Conservation (phyloP, 257 asterid species). For the Datura wrightii region DNA sequence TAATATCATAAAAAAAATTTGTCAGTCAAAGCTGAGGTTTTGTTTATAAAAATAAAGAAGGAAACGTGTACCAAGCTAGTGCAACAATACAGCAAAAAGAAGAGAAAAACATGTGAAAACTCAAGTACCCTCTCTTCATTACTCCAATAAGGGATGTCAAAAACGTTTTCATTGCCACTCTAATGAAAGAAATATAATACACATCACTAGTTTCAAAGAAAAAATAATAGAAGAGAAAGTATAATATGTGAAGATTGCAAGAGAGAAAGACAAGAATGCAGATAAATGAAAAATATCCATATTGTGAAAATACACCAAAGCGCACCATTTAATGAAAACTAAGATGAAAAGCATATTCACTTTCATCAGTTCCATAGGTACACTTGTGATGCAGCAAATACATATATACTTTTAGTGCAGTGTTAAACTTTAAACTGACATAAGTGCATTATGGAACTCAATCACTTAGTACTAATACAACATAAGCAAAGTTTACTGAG, state of each 20-base stretch:
- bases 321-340: neutral
- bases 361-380: neutral
- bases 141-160: neutral
- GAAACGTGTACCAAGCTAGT: neutral
- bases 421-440: neutral
- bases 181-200: neutral
- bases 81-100: neutral
- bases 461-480: neutral
- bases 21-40: neutral
- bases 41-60: neutral
- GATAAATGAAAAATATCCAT: neutral
- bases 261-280: neutral
- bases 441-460: neutral
- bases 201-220: too few relatives aligned
- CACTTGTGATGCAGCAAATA: neutral
- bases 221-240: too few relatives aligned
- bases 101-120: neutral
- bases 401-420: neutral
- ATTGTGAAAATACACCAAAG: neutral
- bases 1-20: neutral
- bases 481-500: neutral
- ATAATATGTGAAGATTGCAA: neutral
- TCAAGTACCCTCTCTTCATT: neutral
- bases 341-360: neutral
- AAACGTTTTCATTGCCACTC: neutral